phyloP scores from a whole-genome alignment of 352 stramenopile genomes.

The Hyaloperonospora arabidopsidis region DNA sequence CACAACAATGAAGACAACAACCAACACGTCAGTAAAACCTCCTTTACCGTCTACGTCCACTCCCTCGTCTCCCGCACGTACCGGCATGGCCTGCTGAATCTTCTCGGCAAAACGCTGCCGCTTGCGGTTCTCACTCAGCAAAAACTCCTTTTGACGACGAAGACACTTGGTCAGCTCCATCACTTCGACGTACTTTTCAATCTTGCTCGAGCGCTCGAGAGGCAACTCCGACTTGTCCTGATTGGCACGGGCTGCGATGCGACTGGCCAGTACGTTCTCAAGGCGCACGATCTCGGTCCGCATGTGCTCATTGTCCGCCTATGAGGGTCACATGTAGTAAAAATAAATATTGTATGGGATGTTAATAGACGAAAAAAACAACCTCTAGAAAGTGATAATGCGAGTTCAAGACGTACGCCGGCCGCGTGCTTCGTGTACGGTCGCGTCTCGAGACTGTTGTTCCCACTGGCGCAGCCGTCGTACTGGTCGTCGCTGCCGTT shows the following conservation, averaged over 20 bases:
- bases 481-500: conserved; percentile 58
- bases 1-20: not conserved
- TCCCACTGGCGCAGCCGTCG: conserved; percentile 17
- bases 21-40: conserved; percentile 7
- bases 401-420: conserved; percentile 29
- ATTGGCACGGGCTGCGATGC: conserved; percentile 63
- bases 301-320: conserved; percentile 79
- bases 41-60: not conserved
- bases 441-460: conserved; percentile 28
- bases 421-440: conserved; percentile 52
- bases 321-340: not conserved
- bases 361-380: not conserved
- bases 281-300: conserved; percentile 66
- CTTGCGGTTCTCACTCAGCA: conserved; percentile 83
- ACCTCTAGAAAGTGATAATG: not conserved
- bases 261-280: conserved; percentile 63
- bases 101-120: conserved; percentile 81
- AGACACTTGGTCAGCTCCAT: conserved; percentile 86
- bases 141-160: conserved; percentile 76
- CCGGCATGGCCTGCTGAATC: conserved; percentile 79
- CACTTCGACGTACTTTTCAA: conserved; percentile 83
- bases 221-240: conserved; percentile 59
- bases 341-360: no score
- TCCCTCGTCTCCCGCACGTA: conserved; percentile 16
- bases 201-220: conserved; percentile 73